These are phyloP conservation scores for Suaeda aralocaspica DNA, from an alignment of 148 eudicot genomes.

Conservation along the genomic window DNA sequence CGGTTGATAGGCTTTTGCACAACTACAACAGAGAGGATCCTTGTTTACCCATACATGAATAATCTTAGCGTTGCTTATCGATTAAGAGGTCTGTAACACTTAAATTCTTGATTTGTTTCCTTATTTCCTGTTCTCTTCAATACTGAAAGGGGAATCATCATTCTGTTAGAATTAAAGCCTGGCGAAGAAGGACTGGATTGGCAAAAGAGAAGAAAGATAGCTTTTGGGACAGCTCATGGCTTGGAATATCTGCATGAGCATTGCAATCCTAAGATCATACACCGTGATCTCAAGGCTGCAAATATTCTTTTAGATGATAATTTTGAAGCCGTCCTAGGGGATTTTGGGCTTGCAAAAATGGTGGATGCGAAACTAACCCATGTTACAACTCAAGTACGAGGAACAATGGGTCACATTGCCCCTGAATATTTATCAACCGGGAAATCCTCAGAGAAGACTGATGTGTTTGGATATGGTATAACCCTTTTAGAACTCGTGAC, in stretches of 20 bases:
- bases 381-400: slow-evolving; percentile 88
- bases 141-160: not conserved
- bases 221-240: slow-evolving; percentile 89
- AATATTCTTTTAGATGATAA: slow-evolving; percentile 80
- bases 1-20: slow-evolving; percentile 85
- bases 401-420: slow-evolving; percentile 98
- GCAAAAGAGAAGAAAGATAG: slow-evolving; percentile 67
- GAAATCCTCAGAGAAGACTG: slow-evolving; percentile 91
- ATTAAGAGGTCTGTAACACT: slow-evolving; percentile 53
- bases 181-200: slow-evolving; percentile 91
- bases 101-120: not conserved
- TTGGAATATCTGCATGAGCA: slow-evolving; percentile 88
- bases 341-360: slow-evolving; percentile 80
- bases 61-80: slow-evolving; percentile 90
- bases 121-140: not conserved
- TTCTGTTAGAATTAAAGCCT: slow-evolving; percentile 55
- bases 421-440: slow-evolving; percentile 94
- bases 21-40: slow-evolving; percentile 73
- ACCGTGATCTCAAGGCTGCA: slow-evolving; percentile 93
- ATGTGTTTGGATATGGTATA: slow-evolving; percentile 92
- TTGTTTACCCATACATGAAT: slow-evolving; percentile 92
- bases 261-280: slow-evolving; percentile 91
- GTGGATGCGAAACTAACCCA: slow-evolving; percentile 76
- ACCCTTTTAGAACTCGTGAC: slow-evolving; percentile 88
- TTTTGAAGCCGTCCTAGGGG: slow-evolving; percentile 84